These are phyloP conservation scores for Hemerocallis citrina DNA, from an alignment of 106 monocot genomes.

Conservation along the genomic window DNA sequence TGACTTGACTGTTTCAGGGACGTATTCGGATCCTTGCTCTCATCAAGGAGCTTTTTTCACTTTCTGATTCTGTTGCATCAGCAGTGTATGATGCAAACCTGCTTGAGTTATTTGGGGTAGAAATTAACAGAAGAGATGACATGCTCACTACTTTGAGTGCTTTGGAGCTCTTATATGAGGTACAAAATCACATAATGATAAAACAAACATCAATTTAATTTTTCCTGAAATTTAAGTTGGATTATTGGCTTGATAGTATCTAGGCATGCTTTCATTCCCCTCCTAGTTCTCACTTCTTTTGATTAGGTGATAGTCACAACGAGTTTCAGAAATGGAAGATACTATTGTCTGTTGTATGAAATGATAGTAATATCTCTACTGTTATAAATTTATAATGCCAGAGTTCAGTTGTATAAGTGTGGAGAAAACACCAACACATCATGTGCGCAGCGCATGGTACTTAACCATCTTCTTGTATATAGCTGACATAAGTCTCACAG, in stretches of 20 bases:
- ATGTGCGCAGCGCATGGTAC: too few species aligned
- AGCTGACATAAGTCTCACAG: too few species aligned
- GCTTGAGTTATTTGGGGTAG: slow-evolving; percentile 64
- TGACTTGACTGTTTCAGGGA: slow-evolving; percentile 37
- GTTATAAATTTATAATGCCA: too few species aligned
- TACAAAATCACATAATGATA: slow-evolving; percentile 5
- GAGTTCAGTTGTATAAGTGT: too few species aligned
- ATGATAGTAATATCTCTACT: too few species aligned
- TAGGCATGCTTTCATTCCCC: not conserved
- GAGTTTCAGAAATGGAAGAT: too few species aligned
- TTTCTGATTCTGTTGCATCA: slow-evolving; percentile 58
- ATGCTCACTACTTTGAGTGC: slow-evolving; percentile 67
- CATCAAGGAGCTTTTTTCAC: slow-evolving; percentile 69
- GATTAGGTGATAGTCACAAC: too few species aligned
- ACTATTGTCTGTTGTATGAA: too few species aligned
- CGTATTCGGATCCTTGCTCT: slow-evolving; percentile 75
- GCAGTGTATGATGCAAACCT: slow-evolving; percentile 50
- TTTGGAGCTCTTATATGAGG: slow-evolving; percentile 94
- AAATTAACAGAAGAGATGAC: slow-evolving; percentile 57
- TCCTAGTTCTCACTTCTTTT: not conserved
- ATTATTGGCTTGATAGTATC: not conserved
- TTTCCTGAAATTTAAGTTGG: not conserved
- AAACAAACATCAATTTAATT: not conserved
- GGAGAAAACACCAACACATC: too few species aligned
- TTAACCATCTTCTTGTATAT: too few species aligned